Evolutionary conservation across 257 asterid genomes (phyloP), one percentile per base, ranked within the genome.

Genomic region (Verbena officinalis): DNA sequence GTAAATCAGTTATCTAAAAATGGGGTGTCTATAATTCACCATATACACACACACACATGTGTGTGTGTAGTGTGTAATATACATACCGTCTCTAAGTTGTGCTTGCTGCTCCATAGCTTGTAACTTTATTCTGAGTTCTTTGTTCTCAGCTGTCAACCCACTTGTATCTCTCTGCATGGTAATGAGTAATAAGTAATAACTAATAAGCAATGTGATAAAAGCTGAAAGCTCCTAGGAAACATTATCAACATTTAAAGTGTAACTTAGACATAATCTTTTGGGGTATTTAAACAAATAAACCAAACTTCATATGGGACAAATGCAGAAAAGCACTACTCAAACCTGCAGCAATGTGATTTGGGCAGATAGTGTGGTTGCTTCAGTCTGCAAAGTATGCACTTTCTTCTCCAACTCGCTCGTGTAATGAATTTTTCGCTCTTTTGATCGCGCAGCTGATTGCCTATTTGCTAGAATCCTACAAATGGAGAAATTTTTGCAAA

Each of bases 391-490:
- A 21, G 95, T 90, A 65, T 90, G 97, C 62, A 90, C 96, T 81
- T 90, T 88, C 89, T 86, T 86, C 79, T 91, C 96, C 56, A 91
- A 75, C 80, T 91, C 98, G 31, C 76, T 62, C 5, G 96, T 88
- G 75, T 91, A 91, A 31, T 82, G 91, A 22, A 69, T 70, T 65
- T 91, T 88, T 54, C 98, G 81, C 78, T 91, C 98, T 75, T 91
- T 91, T 0, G 98, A 91, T 16, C 98, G 85, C 10, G 98, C 94
- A 0, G 98, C 98, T 50, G 98, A 91, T 77, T 88, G 96, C 52
- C 96, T 81, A 71, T 91, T 91, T 22, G 98, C 96, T 60, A 88
- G 90, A 69, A 88, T 86, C 87, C 95, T 91, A 74, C 75, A 80
- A 69, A 44, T 23, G 2, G 45, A 57, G 38, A 2, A 55, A 23